phyloP scores from a whole-genome alignment of 2,329 filamentous ascomycete species.

The Cyphellophora europaea region DNA sequence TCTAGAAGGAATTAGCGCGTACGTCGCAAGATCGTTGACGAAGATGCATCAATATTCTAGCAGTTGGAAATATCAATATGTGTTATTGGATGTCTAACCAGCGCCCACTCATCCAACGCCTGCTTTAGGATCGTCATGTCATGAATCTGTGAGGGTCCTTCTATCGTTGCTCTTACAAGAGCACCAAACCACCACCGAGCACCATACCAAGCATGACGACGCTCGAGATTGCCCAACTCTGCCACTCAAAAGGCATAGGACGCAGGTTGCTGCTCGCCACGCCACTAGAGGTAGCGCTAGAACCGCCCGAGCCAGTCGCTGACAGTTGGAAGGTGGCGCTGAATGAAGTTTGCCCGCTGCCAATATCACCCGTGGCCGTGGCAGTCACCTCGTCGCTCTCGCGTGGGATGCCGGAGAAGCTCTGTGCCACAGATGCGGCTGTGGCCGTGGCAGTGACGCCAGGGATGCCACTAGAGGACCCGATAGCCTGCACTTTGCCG shows the following conservation, averaged over 20 bases:
- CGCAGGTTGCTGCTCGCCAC: conserved; percentile 10
- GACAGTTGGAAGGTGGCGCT: conserved; percentile 15
- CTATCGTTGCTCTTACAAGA: too few relatives aligned
- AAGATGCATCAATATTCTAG: too few relatives aligned
- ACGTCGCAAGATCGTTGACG: too few relatives aligned
- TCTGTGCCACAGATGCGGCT: conserved; percentile 20
- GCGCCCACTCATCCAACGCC: too few relatives aligned
- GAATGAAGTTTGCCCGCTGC: conserved; percentile 5
- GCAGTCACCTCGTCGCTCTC: conserved; percentile 8
- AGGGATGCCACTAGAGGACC: conserved; percentile 10
- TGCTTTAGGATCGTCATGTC: too few relatives aligned
- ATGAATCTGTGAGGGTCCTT: too few relatives aligned
- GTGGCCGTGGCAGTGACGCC: conserved; percentile 11
- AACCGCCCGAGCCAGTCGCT: conserved; percentile 4
- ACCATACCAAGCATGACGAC: conserved; percentile 8
- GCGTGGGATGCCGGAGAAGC: conserved; percentile 17
- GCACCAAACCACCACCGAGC: conserved; percentile 12
- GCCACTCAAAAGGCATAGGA: conserved; percentile 4
- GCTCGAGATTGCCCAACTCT: conserved; percentile 4
- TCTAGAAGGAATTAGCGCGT: too few relatives aligned
- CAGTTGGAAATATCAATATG: too few relatives aligned
- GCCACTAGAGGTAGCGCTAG: conserved; percentile 4
- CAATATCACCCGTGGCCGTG: conserved; percentile 8
- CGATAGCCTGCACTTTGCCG: conserved; percentile 12
- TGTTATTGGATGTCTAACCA: too few relatives aligned